Conservation (phyloP, 768 basidiomycete genomes). For the Dioszegia crocea region DNA sequence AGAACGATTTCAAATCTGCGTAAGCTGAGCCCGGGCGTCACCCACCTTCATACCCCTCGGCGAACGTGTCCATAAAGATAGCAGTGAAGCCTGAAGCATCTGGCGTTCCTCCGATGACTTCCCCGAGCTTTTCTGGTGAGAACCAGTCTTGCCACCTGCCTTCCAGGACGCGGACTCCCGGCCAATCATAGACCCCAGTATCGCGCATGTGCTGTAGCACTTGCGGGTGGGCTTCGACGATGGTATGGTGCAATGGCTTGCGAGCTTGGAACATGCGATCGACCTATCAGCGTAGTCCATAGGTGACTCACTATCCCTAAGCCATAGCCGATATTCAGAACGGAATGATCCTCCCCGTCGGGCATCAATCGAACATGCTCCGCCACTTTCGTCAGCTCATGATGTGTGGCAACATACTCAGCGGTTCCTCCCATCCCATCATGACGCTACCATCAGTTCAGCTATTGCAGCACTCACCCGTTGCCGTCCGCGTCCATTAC, state of each 20-base stretch:
- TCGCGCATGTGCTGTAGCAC: conserved; percentile 76
- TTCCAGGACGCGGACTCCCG: conserved; percentile 73
- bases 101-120: conserved; percentile 49
- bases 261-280: conserved; percentile 70
- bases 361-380: conserved; percentile 69
- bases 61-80: conserved; percentile 89
- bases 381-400: conserved; percentile 57
- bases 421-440: conserved; percentile 95
- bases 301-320: conserved; percentile 63
- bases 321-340: conserved; percentile 91
- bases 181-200: conserved; percentile 70
- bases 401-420: conserved; percentile 58
- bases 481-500: conserved; percentile 68
- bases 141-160: conserved; percentile 88
- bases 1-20: conserved; percentile 72
- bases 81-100: conserved; percentile 76
- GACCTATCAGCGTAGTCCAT: conserved; percentile 56
- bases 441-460: conserved; percentile 59
- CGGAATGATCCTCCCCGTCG: conserved; percentile 53
- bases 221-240: conserved; percentile 90
- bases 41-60: conserved; percentile 71
- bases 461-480: conserved; percentile 29
- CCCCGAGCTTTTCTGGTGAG: conserved; percentile 34
- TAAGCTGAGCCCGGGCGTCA: background rate
- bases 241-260: conserved; percentile 69